Evolutionary conservation across 2,329 filamentous ascomycete species (phyloP), one percentile per base, ranked within the genome.

Genomic region (Cytospora leucostoma): DNA sequence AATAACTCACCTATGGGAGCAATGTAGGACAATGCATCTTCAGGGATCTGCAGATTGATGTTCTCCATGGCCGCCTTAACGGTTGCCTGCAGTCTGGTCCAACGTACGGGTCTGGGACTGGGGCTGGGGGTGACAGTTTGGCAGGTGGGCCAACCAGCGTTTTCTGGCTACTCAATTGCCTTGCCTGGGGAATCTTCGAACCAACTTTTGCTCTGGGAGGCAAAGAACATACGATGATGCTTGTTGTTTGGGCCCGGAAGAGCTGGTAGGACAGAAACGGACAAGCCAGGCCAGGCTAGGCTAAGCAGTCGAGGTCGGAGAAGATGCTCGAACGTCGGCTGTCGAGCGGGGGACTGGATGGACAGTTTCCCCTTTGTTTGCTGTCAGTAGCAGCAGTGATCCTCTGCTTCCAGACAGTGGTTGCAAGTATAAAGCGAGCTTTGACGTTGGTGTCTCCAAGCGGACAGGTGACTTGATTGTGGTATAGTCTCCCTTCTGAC

Each of bases 1-100:
- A 69, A 67, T 68, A 71, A 74, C 83, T 81, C 75, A 85, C 83
- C 83, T 75, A 85, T 82, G 74, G 83, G 83, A 70, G 76, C 78
- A 68, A 85, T 78, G 75, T 79, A 82, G 66, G 78, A 79, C 66
- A 76, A 75, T 69, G 75, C 76, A 75, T 78, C 76, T 73, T 72
- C 78, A 77, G 77, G 78, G 77, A 75, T 78, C 72, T 77, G 79
- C 77, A 78, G 77, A 71, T 70, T 70, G 71, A 71, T 70, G 67
- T 72, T 71, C 70, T 77, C 77, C 77, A 78, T 79, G 69, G 68
- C 73, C 67, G 70, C 62, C 68, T 64, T 66, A 67, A 67, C 66
- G 67, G 60, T 57, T 21, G 60, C 55, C 49, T 32, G 61, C n/a
- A 50, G 56, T 37, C 54, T 33, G 56, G 52, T 38, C 51, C 55